Evolutionary conservation across 805 yeast genomes (phyloP), one percentile per base, ranked within the genome.

Genomic region (Candida yuanshanica): DNA sequence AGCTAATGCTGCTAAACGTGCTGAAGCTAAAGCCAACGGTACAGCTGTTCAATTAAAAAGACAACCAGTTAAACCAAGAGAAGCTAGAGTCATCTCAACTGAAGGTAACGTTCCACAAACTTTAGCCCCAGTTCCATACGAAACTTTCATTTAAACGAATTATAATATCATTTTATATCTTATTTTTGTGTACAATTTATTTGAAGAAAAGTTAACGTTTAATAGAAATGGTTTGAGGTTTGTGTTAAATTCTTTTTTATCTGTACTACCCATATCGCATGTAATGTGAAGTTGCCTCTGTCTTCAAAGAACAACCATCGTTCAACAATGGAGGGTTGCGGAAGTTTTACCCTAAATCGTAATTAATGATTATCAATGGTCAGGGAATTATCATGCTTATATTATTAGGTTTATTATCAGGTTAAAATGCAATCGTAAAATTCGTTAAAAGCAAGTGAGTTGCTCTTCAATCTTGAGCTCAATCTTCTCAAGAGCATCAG

Each of bases 111-210:
- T 78, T 63, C 96, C 98, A 65, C 95, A 90, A 73, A 90, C 96
- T 64, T 82, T 93, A 75, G 93, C 96, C 68, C 98, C 99, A 75
- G 90, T 88, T 77, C 84, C 99, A 69, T 93, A 93, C 85, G 99
- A 93, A 81, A 93, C 99, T 69, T 91, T 83, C 85, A 93, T 93
- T 78, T 93, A 89, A 84, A 41, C 56, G 52, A 37, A 42, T 50
- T 41, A 46, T 45, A 45, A 43, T 44, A 48, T 48, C 36, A 42
- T 38, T 33, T 38, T 42, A 40, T 44, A 41, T 44, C 44, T 45
- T 44, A 40, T 43, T 52, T 52, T 49, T 51, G 57, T 53, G 55
- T 50, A 48, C 51, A 45, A 46, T 36, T 37, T 38, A 31, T 35
- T 37, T 35, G 31, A 33, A 36, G 20, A 42, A 39, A 34, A 29